Conservation (phyloP, 108 stramenopile species). For the Bacterosira constricta region DNA sequence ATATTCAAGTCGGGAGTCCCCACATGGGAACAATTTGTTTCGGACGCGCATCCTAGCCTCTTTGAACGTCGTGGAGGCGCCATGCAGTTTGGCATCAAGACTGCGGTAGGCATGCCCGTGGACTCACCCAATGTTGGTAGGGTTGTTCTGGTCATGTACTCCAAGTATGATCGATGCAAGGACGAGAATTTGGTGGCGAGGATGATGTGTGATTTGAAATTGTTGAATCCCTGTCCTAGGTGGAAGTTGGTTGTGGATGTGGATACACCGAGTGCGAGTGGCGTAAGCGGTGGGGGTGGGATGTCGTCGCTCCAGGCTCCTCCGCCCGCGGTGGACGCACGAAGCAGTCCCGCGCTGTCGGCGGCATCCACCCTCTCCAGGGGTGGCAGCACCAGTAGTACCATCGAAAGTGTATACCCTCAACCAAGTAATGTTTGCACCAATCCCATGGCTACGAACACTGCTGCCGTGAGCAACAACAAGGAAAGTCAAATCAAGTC, state of each 20-base stretch:
- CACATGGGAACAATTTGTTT: constrained; percentile 76
- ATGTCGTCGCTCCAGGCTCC: too few species aligned
- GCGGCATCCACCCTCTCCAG: background rate
- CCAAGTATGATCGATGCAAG: constrained; percentile 52
- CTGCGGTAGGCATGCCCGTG: constrained; percentile 79
- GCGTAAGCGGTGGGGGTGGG: too few species aligned
- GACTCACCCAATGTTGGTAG: constrained; percentile 77
- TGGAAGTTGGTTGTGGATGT: constrained; percentile 88
- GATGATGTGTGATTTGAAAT: constrained; percentile 65
- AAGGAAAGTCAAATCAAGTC: constrained; percentile 27
- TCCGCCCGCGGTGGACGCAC: background rate
- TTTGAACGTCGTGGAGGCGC: constrained; percentile 87
- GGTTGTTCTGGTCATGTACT: constrained; percentile 74
- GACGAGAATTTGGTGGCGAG: constrained; percentile 66
- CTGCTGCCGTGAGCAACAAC: too few species aligned
- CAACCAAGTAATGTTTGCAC: background rate
- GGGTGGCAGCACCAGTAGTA: too few species aligned
- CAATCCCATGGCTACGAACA: background rate
- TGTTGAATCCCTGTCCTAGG: constrained; percentile 76
- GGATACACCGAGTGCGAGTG: too few species aligned
- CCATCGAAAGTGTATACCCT: too few species aligned
- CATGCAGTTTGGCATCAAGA: constrained; percentile 80
- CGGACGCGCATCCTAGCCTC: constrained; percentile 62
- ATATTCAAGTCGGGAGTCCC: constrained; percentile 65
- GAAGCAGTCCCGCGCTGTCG: background rate